Percentiles rank a stretch among this genome's conserved stretches.
Conservation (phyloP, 331 rosid species). For the Malus hybrid region DNA sequence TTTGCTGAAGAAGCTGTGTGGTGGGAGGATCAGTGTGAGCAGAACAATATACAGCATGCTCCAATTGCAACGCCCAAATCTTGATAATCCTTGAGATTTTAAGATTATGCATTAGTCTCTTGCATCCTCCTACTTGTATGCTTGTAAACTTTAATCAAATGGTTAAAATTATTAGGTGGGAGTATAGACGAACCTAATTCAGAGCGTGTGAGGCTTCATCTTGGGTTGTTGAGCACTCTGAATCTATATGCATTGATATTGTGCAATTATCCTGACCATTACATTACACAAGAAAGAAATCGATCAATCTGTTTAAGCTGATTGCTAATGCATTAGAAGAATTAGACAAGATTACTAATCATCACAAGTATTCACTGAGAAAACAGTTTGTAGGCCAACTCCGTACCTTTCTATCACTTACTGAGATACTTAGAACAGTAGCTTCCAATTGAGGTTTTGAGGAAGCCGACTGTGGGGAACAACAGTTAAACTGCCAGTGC, state of each 20-base stretch:
- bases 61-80: too few relatives aligned
- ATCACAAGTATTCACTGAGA: not conserved
- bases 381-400: not conserved
- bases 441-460: slow-evolving; percentile 11
- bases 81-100: too few relatives aligned
- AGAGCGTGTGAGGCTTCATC: slow-evolving; percentile 6
- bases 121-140: not conserved
- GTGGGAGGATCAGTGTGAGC: too few relatives aligned
- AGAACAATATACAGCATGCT: too few relatives aligned
- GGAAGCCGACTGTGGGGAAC: slow-evolving; percentile 21
- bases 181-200: slow-evolving; percentile 7
- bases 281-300: not conserved
- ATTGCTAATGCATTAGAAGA: not conserved
- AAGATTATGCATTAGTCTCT: not conserved
- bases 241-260: slow-evolving; percentile 3
- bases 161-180: not conserved
- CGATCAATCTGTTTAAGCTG: not conserved
- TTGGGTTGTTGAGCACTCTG: slow-evolving; percentile 25
- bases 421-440: not conserved
- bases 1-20: not conserved
- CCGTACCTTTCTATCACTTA: slow-evolving; percentile 10
- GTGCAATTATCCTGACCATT: slow-evolving; percentile 11
- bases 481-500: slow-evolving; percentile 6
- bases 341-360: not conserved
- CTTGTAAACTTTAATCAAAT: not conserved